These are phyloP conservation scores for Fraxinus americana DNA, from an alignment of 257 asterid species.

Conservation along the genomic window DNA sequence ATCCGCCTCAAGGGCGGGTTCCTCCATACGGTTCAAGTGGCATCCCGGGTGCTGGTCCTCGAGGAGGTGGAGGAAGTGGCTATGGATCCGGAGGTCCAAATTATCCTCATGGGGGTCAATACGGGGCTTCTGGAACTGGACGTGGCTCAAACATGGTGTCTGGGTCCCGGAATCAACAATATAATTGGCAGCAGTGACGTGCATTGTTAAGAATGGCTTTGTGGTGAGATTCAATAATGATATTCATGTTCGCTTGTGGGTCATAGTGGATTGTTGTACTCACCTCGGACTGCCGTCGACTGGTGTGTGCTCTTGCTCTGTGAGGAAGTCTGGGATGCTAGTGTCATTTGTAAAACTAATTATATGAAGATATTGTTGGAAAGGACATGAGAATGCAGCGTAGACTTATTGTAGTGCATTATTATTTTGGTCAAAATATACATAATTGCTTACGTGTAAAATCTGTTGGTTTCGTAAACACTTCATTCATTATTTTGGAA, in stretches of 20 bases:
- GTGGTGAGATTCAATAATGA: not conserved
- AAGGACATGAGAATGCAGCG: slow-evolving; percentile 1
- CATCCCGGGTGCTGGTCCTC: slow-evolving; percentile 63
- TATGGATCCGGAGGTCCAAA: slow-evolving; percentile 68
- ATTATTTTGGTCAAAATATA: not conserved
- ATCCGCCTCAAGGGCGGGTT: slow-evolving; percentile 83
- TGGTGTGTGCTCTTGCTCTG: too few species aligned
- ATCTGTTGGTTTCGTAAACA: not conserved
- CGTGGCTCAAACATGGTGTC: slow-evolving; percentile 73
- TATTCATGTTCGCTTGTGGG: not conserved
- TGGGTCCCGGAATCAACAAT: slow-evolving; percentile 81
- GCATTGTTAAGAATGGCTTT: not conserved
- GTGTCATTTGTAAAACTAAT: not conserved
- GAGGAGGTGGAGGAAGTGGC: slow-evolving; percentile 64
- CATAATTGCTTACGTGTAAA: not conserved
- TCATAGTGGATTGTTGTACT: not conserved
- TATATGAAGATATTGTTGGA: slow-evolving; percentile 13
- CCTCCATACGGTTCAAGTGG: slow-evolving; percentile 65
- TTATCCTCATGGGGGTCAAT: slow-evolving; percentile 71
- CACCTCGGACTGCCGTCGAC: not conserved
- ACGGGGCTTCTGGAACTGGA: slow-evolving; percentile 73
- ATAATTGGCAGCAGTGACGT: slow-evolving; percentile 82
- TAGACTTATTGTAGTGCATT: slow-evolving; percentile 3
- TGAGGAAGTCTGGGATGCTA: not conserved
- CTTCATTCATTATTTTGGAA: too few species aligned